Conservation (phyloP, 257 asterid species). For the Przewalskia tangutica region DNA sequence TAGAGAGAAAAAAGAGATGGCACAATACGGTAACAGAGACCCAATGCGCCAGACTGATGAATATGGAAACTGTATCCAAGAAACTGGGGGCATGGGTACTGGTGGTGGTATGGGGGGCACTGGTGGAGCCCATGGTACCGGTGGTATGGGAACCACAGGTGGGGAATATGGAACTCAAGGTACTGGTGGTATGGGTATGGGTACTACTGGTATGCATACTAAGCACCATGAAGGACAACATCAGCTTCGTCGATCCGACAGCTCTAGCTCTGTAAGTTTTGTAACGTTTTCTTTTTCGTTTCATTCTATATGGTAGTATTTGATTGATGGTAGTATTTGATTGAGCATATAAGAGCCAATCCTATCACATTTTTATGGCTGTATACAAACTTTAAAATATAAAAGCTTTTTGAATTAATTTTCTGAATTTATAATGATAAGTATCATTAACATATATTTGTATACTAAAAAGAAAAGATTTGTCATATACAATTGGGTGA, state of each 20-base stretch:
- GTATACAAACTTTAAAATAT: too few species aligned
- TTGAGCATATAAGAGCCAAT: too few species aligned
- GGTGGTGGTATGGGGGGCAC: too few species aligned
- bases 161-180: neutral
- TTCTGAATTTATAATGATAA: too few species aligned
- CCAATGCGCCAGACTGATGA: constrained; percentile 24
- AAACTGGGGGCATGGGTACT: constrained; percentile 25
- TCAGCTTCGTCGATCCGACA: constrained; percentile 34
- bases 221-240: constrained; percentile 4
- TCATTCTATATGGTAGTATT: too few species aligned
- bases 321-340: too few species aligned
- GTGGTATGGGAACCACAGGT: neutral
- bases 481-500: too few species aligned
- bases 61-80: constrained; percentile 19
- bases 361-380: too few species aligned
- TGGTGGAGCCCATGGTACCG: neutral
- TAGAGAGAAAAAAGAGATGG: neutral
- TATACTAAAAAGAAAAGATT: too few species aligned
- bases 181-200: neutral
- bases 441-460: too few species aligned
- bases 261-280: constrained; percentile 33
- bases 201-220: neutral
- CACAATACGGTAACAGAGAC: neutral
- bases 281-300: neutral
- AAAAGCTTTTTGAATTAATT: too few species aligned